Percentiles rank a stretch among this genome's conserved stretches.
phyloP scores from a whole-genome alignment of 164 flowering plant species.

The Magnolia sinica region DNA sequence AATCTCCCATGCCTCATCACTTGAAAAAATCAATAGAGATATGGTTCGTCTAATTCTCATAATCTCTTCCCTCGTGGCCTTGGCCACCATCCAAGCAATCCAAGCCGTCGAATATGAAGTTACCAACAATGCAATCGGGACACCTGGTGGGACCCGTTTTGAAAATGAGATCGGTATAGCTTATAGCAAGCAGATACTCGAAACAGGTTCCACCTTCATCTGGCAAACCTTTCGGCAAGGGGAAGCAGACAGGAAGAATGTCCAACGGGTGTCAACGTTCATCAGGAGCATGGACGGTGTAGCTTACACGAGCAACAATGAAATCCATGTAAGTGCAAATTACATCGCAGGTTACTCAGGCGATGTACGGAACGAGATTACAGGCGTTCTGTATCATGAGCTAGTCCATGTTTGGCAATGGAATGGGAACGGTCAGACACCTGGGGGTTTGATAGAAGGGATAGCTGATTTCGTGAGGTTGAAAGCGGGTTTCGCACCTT shows the following conservation, averaged over 20 bases:
- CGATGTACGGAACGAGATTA: constrained; percentile 43
- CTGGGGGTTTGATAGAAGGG: constrained; percentile 51
- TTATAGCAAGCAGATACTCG: constrained; percentile 30
- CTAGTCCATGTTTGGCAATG: constrained; percentile 66
- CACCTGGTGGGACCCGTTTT: constrained; percentile 49
- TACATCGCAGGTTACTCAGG: constrained; percentile 36
- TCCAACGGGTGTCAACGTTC: constrained; percentile 29
- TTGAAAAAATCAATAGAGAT: no score
- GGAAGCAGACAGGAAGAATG: constrained; percentile 37
- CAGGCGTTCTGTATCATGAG: constrained; percentile 59
- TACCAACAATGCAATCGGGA: constrained; percentile 37
- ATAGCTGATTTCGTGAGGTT: constrained; percentile 65
- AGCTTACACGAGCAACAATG: constrained; percentile 37
- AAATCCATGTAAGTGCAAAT: constrained; percentile 39
- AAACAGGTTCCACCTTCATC: constrained; percentile 44
- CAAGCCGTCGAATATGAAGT: constrained; percentile 40
- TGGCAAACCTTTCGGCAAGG: constrained; percentile 51
- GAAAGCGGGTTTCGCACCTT: constrained; percentile 43
- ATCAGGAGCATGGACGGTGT: constrained; percentile 41
- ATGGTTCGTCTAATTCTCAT: no score
- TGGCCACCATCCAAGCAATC: constrained; percentile 9
- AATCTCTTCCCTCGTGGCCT: constrained; percentile 18
- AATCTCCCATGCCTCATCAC: no score
- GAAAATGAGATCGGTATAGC: constrained; percentile 33
- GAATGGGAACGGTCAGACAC: constrained; percentile 28